Evolutionary conservation across 164 flowering plant species (phyloP), one percentile per base, ranked within the genome.

Genomic region (Sextonia rubra): DNA sequence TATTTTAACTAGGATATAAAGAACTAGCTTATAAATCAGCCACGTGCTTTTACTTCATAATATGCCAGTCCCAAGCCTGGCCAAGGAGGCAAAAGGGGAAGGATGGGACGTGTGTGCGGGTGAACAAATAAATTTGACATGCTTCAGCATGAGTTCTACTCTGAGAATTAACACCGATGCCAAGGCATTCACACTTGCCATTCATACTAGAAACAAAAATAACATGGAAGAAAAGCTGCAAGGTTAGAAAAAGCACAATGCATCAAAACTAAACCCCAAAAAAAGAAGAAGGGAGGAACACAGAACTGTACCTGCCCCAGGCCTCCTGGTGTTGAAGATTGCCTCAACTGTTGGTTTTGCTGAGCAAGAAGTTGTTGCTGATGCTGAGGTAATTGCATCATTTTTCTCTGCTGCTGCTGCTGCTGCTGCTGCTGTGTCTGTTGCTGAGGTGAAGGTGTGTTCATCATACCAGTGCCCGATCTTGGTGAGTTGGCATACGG

Each of bases 401-500:
- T 71, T 77, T 89, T 88, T 81, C 86, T 90, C 75, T 86, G 92
- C 8, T 82, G 90, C 30, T 85, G 95, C 37, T 84, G 90, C 44
- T 85, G 95, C 25, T 84, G 90, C 66, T 85, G 89, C 60, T 86
- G 89, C 61, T 81, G 87, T 62, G 83, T 55, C 69, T 91, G 98
- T 74, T 91, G 98, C 76, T 91, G 97, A 78, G 99, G 99, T 73
- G 99, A 95, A 26, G 97, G 99, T 47, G 93, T 75, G 73, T 95
- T 95, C 94, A 94, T 88, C 74, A 90, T 86, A 69, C 74, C 89
- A 66, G 91, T 74, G 32, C 87, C 87, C 58, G 97, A 90, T 80
- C 96, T 89, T 26, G 99, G 99, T 44, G 99, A 95, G 82, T 91
- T 95, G 63, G 94, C 94, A 84, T 95, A 91, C 60, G 90, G 92